Evolutionary conservation across 2,329 filamentous ascomycete species (phyloP), one percentile per base, ranked within the genome.

Genomic region (Neopestalotiopsis rosae): DNA sequence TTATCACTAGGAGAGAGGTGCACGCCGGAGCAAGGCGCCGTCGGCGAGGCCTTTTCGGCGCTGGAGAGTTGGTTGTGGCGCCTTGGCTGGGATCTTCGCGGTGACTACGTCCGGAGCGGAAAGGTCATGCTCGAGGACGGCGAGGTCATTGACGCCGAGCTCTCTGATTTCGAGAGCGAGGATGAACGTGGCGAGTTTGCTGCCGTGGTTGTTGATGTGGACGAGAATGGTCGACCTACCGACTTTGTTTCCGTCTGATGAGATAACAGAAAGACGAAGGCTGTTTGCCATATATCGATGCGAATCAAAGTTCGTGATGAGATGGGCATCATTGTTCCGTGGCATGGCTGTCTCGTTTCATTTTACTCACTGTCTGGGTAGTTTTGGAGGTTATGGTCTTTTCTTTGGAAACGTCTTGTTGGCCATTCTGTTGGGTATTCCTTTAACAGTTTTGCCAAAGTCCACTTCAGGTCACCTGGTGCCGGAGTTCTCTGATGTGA

Each of bases 31-130:
- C 83, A 86, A 69, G 78, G 79, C 2, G 80, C 78, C 1, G 84
- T 87, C 7, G 81, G 82, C 14, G 78, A 80, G 5, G 84, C 85
- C 4, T 89, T 90, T 73, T 78, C 79, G 1, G 80, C 80, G 4
- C 78, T 90, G 2, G 85, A 86, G 72, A 76, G 79, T 6, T 86
- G 82, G 78, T 75, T 87, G 3, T 81, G 80, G 81, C 80, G 78
- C 61, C 79, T 79, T 62, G 87, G 84, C 4, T 91, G 89, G 89
- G 87, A 90, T 67, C 76, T 91, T 13, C 76, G 82, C 17, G 83
- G 80, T 7, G 81, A 86, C 68, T 87, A 86, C 71, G 74, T 87
- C 5, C 80, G 85, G 4, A 79, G 79, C 24, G 86, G 86, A 1
- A 83, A 79, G 66, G 76, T 86, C 32, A 86, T 84, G 79, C 79